Evolutionary conservation across 176 grass and related monocot species (phyloP).

Genomic region (Musa itinerans): DNA sequence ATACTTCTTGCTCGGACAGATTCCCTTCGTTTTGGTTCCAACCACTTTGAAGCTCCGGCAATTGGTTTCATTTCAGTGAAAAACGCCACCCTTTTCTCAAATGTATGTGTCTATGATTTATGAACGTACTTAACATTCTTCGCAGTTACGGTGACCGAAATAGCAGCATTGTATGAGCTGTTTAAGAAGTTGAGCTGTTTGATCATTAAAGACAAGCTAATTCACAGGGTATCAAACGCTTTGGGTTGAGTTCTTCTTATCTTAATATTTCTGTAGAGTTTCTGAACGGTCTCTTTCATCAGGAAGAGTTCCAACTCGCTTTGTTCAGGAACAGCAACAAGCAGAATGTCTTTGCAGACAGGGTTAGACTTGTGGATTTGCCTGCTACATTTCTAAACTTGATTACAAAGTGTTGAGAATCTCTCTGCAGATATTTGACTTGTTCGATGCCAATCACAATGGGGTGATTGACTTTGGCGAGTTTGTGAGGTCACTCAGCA

Average conservation of each 20-base stretch:
- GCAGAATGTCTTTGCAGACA: conserved; percentile 60
- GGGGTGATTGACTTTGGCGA: conserved; percentile 78
- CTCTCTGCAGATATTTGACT: conserved; percentile 76
- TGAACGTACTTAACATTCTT: neutral
- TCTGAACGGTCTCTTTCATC: neutral
- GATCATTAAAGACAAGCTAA: conserved; percentile 70
- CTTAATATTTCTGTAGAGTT: neutral
- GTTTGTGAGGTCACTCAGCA: conserved; percentile 64
- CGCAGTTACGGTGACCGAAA: conserved; percentile 63
- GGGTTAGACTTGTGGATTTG: conserved; percentile 26
- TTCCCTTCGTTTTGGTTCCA: neutral
- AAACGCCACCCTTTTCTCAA: too few species aligned
- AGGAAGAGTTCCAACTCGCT: conserved; percentile 76
- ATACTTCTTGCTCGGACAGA: neutral
- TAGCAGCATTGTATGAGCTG: conserved; percentile 66
- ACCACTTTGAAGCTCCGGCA: too few species aligned
- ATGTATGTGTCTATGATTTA: too few species aligned
- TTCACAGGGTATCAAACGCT: conserved; percentile 48
- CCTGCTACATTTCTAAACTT: neutral
- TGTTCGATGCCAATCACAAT: conserved; percentile 72
- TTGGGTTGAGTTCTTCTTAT: neutral
- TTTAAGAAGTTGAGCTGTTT: conserved; percentile 65
- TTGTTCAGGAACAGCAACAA: conserved; percentile 57
- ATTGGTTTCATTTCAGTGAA: neutral
- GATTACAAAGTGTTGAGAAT: neutral